A percentile compares a stretch with the other conserved stretches of the same genome.
Evolutionary conservation across 371 early-diverging fungal genomes (phyloP).

Genomic region (Fennellomyces sp.): DNA sequence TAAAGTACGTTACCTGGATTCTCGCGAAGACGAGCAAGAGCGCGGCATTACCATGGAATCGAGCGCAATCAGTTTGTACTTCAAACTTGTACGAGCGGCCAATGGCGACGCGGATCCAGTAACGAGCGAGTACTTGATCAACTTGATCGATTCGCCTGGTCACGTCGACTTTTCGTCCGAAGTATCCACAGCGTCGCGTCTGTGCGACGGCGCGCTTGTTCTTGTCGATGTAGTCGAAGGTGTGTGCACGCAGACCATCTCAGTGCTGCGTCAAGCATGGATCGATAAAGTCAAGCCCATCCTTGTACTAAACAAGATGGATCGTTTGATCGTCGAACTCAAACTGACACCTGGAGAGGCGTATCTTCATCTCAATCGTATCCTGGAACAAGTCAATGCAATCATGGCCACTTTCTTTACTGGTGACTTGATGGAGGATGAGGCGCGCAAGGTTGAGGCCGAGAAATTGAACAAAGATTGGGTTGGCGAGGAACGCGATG

Average conservation of each 20-base stretch:
- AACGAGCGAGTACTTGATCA: conserved; percentile 84
- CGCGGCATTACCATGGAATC: conserved; percentile 99
- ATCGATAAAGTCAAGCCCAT: conserved; percentile 87
- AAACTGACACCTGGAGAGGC: conserved; percentile 93
- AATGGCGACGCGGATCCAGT: conserved; percentile 17
- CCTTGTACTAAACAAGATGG: conserved; percentile 99
- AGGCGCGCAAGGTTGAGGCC: conserved; percentile 74
- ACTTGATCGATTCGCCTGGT: conserved; percentile 99
- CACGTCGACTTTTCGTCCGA: conserved; percentile 99
- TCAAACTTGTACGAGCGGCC: conserved; percentile 63
- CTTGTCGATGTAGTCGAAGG: conserved; percentile 99
- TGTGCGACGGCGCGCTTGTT: conserved; percentile 97
- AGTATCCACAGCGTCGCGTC: conserved; percentile 94
- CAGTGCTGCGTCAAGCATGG: conserved; percentile 95
- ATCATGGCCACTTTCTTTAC: conserved; percentile 93
- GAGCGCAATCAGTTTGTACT: conserved; percentile 92
- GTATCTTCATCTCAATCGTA: conserved; percentile 85
- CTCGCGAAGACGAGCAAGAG: conserved; percentile 98
- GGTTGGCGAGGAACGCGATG: conserved; percentile 89
- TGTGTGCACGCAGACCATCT: conserved; percentile 98
- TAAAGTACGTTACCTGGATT: conserved; percentile 98
- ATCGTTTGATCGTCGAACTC: conserved; percentile 93
- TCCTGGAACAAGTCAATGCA: conserved; percentile 96
- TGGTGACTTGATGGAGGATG: conserved; percentile 87
- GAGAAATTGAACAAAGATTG: conserved; percentile 67